These are phyloP conservation scores for Medicago ruthenica DNA, from an alignment of 306 rosid genomes.

Conservation along the genomic window DNA sequence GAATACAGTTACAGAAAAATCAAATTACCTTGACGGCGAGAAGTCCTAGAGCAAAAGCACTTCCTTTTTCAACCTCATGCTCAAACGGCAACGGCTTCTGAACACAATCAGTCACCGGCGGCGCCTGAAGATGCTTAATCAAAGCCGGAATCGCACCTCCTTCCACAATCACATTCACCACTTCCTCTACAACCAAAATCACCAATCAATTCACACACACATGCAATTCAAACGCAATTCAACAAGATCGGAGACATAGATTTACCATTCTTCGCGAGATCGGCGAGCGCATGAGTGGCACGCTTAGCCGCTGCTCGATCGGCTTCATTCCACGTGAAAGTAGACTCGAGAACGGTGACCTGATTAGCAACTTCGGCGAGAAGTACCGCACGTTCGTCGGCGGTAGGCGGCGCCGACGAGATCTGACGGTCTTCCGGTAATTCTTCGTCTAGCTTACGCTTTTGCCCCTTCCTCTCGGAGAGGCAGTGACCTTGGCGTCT, in stretches of 20 bases:
- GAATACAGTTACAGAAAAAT: slow-evolving; percentile 21
- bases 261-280: slow-evolving; percentile 93
- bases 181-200: slow-evolving; percentile 75
- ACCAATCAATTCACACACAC: slow-evolving; percentile 20
- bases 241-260: slow-evolving; percentile 51
- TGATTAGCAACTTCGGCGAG: slow-evolving; percentile 67
- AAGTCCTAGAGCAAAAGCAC: slow-evolving; percentile 95
- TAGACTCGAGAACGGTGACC: slow-evolving; percentile 70
- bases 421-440: slow-evolving; percentile 66
- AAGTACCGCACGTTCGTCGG: slow-evolving; percentile 65
- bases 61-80: slow-evolving; percentile 98
- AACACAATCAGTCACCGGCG: slow-evolving; percentile 58
- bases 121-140: slow-evolving; percentile 87
- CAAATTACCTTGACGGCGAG: slow-evolving; percentile 89
- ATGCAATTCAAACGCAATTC: slow-evolving; percentile 35
- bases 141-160: slow-evolving; percentile 91
- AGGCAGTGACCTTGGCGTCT: slow-evolving; percentile 67
- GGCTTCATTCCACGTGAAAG: slow-evolving; percentile 81
- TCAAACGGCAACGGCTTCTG: slow-evolving; percentile 77
- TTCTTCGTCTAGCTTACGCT: slow-evolving; percentile 88
- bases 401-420: slow-evolving; percentile 68
- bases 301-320: slow-evolving; percentile 94
- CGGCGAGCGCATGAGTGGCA: slow-evolving; percentile 96
- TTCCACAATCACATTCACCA: slow-evolving; percentile 93
- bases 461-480: slow-evolving; percentile 91